phyloP scores from a whole-genome alignment of 2,329 filamentous ascomycete genomes.

The Ascochyta clinopodiicola region DNA sequence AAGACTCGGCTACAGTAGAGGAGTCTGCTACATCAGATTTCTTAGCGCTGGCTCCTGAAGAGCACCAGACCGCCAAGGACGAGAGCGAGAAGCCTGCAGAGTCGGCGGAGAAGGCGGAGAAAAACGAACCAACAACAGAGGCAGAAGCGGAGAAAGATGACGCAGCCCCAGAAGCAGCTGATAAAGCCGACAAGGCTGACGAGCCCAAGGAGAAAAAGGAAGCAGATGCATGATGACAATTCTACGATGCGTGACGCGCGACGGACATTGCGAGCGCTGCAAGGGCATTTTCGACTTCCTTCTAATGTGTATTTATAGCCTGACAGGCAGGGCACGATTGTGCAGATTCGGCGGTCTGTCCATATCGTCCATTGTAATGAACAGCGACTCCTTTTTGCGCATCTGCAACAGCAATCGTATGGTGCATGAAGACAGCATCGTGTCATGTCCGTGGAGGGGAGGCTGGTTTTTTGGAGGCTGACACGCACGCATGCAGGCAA shows the following conservation, averaged over 20 bases:
- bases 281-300: background rate
- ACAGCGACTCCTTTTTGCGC: background rate
- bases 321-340: slow-evolving; percentile 1
- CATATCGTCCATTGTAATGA: slow-evolving; percentile 7
- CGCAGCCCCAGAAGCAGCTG: background rate
- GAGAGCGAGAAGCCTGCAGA: slow-evolving; percentile 4
- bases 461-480: background rate
- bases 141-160: slow-evolving; percentile 1
- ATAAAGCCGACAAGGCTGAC: slow-evolving; percentile 11
- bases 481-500: background rate
- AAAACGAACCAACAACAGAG: background rate
- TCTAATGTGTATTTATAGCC: slow-evolving; percentile 15
- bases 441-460: slow-evolving; percentile 4
- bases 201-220: slow-evolving; percentile 3
- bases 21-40: slow-evolving; percentile 2
- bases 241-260: slow-evolving; percentile 4
- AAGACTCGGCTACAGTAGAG: background rate
- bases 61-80: slow-evolving; percentile 1
- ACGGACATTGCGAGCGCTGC: background rate
- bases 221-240: slow-evolving; percentile 15
- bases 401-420: background rate
- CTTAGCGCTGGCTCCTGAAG: slow-evolving; percentile 4
- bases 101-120: slow-evolving; percentile 3
- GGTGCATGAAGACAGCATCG: slow-evolving; percentile 1
- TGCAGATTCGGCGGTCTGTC: background rate